phyloP scores from a whole-genome alignment of 2,329 filamentous ascomycete species.

The Hypoxylon rubiginosum region DNA sequence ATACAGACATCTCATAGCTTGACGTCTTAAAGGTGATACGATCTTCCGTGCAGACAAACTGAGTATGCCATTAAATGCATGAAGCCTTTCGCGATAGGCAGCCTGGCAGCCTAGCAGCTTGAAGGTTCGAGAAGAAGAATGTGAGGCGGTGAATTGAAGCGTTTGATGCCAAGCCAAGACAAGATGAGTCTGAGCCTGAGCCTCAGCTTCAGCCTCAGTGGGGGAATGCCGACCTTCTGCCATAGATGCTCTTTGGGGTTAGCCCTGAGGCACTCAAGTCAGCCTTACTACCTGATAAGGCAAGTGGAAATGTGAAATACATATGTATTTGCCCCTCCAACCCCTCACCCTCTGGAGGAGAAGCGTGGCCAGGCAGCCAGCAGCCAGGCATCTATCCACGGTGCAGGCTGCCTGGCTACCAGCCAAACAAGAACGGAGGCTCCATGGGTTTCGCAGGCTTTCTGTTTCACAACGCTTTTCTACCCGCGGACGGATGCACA shows the following conservation, averaged over 20 bases:
- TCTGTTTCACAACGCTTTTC: conserved; percentile 6
- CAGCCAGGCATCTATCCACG: too few species aligned
- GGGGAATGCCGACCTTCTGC: conserved; percentile 18
- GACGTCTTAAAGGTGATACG: too few species aligned
- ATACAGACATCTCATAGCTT: too few species aligned
- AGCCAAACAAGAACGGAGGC: neutral
- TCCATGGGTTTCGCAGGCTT: conserved; percentile 1
- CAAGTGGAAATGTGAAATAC: conserved; percentile 26
- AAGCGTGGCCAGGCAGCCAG: neutral
- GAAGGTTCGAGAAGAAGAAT: neutral
- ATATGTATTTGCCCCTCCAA: conserved; percentile 4
- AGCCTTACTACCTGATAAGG: conserved; percentile 36
- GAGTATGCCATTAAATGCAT: neutral
- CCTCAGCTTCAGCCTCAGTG: conserved; percentile 35
- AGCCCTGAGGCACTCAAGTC: conserved; percentile 18
- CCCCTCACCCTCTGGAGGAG: conserved; percentile 2
- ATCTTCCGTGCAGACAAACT: too few species aligned
- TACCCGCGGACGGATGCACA: conserved; percentile 11
- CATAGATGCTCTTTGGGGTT: conserved; percentile 17
- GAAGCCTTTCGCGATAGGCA: neutral
- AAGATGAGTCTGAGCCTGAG: conserved; percentile 13
- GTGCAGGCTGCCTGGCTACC: too few species aligned
- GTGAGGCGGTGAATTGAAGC: neutral
- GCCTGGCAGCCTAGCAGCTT: too few species aligned
- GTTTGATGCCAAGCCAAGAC: conserved; percentile 21